Base-by-base conservation (phyloP, 2,329 filamentous ascomycete genomes). In the Fusarium sp. region DNA sequence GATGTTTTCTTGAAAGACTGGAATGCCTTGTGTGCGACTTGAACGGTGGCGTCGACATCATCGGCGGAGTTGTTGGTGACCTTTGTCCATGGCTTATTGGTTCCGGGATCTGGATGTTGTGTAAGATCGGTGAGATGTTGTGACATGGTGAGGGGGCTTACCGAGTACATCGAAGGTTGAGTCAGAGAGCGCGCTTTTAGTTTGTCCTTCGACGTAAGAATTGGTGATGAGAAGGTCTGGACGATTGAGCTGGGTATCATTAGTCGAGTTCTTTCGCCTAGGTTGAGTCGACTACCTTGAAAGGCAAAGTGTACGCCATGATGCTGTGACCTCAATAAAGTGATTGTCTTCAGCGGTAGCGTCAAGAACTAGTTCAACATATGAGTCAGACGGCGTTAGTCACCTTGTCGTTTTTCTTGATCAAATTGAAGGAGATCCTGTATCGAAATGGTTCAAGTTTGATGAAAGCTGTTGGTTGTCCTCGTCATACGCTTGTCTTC, bases 1-100 rank as follows among this genome's bases (percentile, higher is more conserved):
- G 78, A 81, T 57, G 73, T 81, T 46, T 78, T 82, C 57, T 77
- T 78, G 71, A 83, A 84, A 1, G 64, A 74, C 33, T 79, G 75
- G 73, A 85, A 82, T 4, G 82, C 81, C 1, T 71, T 63, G 50
- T 82, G 74, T 7, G 80, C 74, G 3, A 82, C 23, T 5, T 38
- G 14, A 1, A 70, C 53, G 2, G 52, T 44, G 3, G n/a, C 14
- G 6, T 71, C 60, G 6, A 83, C 79, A 32, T 85, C 83, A 2
- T 48, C 62, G 3, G 42, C 54, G 0, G 64, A 67, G 5, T 67
- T 61, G 14, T 61, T 27, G 18, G 62, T 49, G 3, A 61, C 49
- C 4, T 32, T 66, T 3, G 42, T 8, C 64, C 64, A 67, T 1
- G 54, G 55, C 3, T 67, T 27, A 7, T 66, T 50, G 23, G 41